Conservation (phyloP, 2,329 filamentous ascomycete genomes). For the Thielaviopsis ethacetica region DNA sequence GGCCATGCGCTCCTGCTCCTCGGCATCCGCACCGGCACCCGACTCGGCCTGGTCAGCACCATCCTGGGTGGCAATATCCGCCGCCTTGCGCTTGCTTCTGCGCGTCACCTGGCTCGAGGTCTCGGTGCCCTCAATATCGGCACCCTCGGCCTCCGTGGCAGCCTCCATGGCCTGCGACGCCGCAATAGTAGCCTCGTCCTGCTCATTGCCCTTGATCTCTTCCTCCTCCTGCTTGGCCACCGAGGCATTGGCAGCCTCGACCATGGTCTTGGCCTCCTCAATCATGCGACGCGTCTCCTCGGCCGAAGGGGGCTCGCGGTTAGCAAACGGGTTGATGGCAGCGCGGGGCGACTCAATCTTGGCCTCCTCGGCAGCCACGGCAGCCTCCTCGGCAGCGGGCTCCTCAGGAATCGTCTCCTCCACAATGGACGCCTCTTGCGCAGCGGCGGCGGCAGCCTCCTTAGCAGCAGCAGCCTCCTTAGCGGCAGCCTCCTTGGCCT, state of each 20-base stretch:
- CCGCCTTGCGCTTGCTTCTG: constrained; percentile 57
- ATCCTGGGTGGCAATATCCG: constrained; percentile 32
- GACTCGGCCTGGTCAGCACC: constrained; percentile 21
- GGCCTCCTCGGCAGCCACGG: constrained; percentile 36
- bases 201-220: constrained; percentile 22
- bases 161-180: not conserved
- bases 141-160: constrained; percentile 19
- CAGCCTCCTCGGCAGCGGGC: constrained; percentile 54
- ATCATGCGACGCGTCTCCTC: constrained; percentile 75
- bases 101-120: constrained; percentile 25
- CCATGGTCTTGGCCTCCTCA: constrained; percentile 74
- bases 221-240: constrained; percentile 13
- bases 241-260: constrained; percentile 43
- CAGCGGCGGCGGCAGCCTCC: not conserved
- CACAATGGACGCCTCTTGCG: not conserved
- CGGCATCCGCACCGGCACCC: constrained; percentile 18
- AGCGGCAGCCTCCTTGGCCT: constrained; percentile 23
- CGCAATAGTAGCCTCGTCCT: constrained; percentile 23
- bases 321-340: constrained; percentile 21
- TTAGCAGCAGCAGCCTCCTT: constrained; percentile 23
- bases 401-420: constrained; percentile 30
- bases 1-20: constrained; percentile 31
- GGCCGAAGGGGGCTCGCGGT: constrained; percentile 52
- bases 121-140: constrained; percentile 24
- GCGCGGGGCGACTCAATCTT: constrained; percentile 3